phyloP scores from a whole-genome alignment of 352 stramenopile species.

The Phytopythium ostracodes region DNA sequence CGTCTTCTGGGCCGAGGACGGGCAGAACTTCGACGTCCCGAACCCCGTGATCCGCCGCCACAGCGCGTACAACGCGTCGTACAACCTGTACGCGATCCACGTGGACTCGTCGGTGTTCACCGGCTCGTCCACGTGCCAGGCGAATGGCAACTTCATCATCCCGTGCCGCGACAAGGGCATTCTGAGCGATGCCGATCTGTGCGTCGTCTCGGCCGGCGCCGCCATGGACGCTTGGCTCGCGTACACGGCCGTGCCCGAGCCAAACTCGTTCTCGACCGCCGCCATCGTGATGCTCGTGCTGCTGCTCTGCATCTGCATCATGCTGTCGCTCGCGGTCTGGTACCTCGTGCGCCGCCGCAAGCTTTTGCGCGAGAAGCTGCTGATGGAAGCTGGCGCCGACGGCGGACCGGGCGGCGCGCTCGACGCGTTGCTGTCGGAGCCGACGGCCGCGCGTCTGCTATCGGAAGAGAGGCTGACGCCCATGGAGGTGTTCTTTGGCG shows the following conservation, averaged over 20 bases:
- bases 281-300: constrained; percentile 46
- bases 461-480: constrained; percentile 32
- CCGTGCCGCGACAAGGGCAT: constrained; percentile 48
- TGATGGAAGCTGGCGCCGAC: constrained; percentile 4
- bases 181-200: constrained; percentile 42
- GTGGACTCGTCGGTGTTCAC: constrained; percentile 36
- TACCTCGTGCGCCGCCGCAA: constrained; percentile 44
- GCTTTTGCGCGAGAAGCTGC: constrained; percentile 17
- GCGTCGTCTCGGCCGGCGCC: constrained; percentile 21
- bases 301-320: constrained; percentile 30
- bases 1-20: constrained; percentile 65
- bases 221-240: constrained; percentile 62
- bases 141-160: constrained; percentile 56
- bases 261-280: constrained; percentile 46
- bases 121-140: constrained; percentile 41
- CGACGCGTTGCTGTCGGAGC: constrained; percentile 6
- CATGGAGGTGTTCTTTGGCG: constrained; percentile 51
- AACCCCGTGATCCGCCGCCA: constrained; percentile 51
- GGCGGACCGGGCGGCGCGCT: constrained; percentile 5
- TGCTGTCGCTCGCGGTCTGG: constrained; percentile 34
- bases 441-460: constrained; percentile 4
- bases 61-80: constrained; percentile 14
- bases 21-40: constrained; percentile 38
- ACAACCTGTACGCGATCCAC: constrained; percentile 59
- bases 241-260: constrained; percentile 25